These are phyloP conservation scores for Xylariaceae sp. DNA, from an alignment of 2,329 filamentous ascomycete genomes.

Conservation along the genomic window DNA sequence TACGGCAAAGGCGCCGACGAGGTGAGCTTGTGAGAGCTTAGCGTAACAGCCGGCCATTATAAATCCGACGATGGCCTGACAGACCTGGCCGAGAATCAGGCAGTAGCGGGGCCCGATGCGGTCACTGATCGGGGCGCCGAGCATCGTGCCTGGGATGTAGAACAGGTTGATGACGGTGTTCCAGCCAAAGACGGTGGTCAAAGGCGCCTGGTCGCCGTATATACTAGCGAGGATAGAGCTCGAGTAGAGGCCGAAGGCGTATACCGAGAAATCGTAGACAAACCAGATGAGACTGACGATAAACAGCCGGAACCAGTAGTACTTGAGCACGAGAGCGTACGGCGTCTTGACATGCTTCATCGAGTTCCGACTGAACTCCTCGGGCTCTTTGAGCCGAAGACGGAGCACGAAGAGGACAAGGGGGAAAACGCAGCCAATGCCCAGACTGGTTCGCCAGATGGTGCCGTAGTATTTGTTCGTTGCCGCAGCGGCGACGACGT, in stretches of 20 bases:
- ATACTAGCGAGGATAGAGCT: conserved; percentile 67
- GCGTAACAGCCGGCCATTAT: conserved; percentile 81
- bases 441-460: conserved; percentile 79
- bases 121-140: conserved; percentile 75
- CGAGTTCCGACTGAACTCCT: conserved; percentile 67
- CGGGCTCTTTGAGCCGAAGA: conserved; percentile 70
- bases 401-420: conserved; percentile 67
- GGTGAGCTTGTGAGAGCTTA: conserved; percentile 59
- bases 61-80: conserved; percentile 78
- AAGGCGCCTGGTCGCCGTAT: conserved; percentile 49
- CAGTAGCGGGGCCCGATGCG: conserved; percentile 73
- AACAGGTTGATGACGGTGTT: conserved; percentile 85
- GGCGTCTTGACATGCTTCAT: conserved; percentile 58
- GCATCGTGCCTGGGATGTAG: conserved; percentile 77
- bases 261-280: conserved; percentile 78
- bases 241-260: conserved; percentile 83
- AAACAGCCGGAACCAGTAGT: conserved; percentile 70
- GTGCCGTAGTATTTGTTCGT: conserved; percentile 60
- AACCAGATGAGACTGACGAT: conserved; percentile 78
- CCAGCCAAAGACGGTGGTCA: conserved; percentile 83
- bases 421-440: conserved; percentile 74
- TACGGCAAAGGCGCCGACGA: conserved; percentile 73
- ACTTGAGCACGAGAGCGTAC: conserved; percentile 52
- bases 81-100: conserved; percentile 63
- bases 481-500: conserved; percentile 53